Base-by-base conservation (phyloP, 306 rosid species). In the Cucumis melo region DNA sequence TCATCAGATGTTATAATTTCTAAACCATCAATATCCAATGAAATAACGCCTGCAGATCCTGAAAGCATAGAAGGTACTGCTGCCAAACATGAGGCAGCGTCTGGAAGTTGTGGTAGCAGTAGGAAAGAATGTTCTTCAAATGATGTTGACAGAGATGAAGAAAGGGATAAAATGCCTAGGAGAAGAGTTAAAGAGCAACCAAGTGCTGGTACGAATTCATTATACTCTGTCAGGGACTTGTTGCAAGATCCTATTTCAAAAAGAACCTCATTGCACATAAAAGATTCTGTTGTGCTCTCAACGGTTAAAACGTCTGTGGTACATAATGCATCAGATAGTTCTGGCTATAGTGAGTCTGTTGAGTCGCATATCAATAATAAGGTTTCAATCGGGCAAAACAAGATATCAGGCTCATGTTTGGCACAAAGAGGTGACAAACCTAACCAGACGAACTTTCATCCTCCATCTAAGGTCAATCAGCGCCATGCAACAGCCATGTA, bases 401-500 rank as follows among this genome's bases (percentile, higher is more conserved):
- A 89, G 87, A 85, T 70, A 85, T 74, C 88, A 61, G 84, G 87
- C 80, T 89, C 89, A 15, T 84, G 80, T 53, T 41, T 79, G 34
- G 81, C 86, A 39, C 98, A 79, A 76, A 94, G 83, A 82, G 90
- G 76, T 77, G 99, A 92, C 82, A 94, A 83, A 85, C 64, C 61
- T 81, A 87, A 74, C 86, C 97, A 89, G 82, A 81, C 96, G 55
- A 88, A 79, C 51, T 39, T 58, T 74, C 86, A 80, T 65, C 59
- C 81, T 81, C 84, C 94, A 81, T 86, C 92, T 15, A 94, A 89
- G 91, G 80, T 63, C 83, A 89, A 80, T 78, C 99, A 94, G 82
- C 88, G 75, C 78, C 89, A 85, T 51, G 80, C 78, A 50, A 79
- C 86, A 16, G 81, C 93, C 46, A 53, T 80, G 75, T 85, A 83